Base-by-base conservation (phyloP, 2,329 filamentous ascomycete genomes). In the Cordyceps militaris region DNA sequence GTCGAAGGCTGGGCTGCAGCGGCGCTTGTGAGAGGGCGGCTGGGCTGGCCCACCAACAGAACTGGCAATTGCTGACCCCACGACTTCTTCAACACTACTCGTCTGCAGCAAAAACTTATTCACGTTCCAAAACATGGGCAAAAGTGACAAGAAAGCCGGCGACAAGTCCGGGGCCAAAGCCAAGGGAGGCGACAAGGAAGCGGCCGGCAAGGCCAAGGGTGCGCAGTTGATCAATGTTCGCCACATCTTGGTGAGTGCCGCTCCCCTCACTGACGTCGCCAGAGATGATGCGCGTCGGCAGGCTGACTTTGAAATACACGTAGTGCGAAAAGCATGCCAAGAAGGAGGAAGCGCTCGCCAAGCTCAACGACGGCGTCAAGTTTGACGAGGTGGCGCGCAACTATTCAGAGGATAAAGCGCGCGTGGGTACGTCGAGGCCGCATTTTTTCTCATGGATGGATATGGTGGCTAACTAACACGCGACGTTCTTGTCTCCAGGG, bases 371-470 rank as follows among this genome's bases (percentile, higher is more conserved):
- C 3, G 86, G 87, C 1, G 78, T 77, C 52, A 89, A 87, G 65
- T 92, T 91, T 66, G 87, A 91, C 64, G 84, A 88, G 49, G 87
- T 91, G 6, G 88, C 88, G 10, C 75, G 82, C 55, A 82, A 85
- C 63, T 88, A 82, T 66, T 89, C 85, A 0, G 88, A 91, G 71
- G 88, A 92, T 70, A 91, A 92, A 73, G 87, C 87, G 4, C 77
- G 84, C 61, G 79, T 83, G 70, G 86, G 81, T 83, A 64, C 50
- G 70, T 50, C 13, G 26, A 26, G 40, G 51, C 38, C 50, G 9
- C 16, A 38, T 13, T 16, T 14, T 14, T 50, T 34, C 49, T 54
- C 26, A 28, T 54, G 57, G 47, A 40, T n/a, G 28, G 9, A n/a
- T n/a, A n/a, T 9, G n/a, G 19, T 19, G n/a, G 21, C 19, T 16